Base-by-base conservation (phyloP, 1,284 basidiomycete species). In the Ceratobasidium sp. region DNA sequence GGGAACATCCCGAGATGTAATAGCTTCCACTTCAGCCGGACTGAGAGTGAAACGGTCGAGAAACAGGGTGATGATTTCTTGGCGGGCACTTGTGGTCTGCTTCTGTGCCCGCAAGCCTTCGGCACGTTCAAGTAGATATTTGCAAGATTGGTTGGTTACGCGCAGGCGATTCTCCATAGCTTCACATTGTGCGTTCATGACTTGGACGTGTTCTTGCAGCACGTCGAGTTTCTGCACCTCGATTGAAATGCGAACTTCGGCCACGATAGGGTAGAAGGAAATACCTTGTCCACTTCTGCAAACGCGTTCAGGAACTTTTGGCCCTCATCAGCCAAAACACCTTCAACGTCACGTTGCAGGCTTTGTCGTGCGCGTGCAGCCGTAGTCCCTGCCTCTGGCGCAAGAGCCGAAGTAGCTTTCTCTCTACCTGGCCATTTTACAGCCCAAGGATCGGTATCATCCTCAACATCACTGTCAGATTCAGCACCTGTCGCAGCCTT, bases 21-120 rank as follows among this genome's bases (percentile, higher is more conserved):
- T 87, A 0, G 92, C 89, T 49, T 91, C 89, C 1, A 89, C 85
- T 81, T 98, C 96, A 10, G 88, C 86, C 1, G 92, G 88, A 0
- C 86, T 89, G 7, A 99, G 89, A 0, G 95, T 97, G 84, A 99
- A 98, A 1, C 92, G 91, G 0, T 88, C 83, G 15, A 99, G 88
- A 84, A 99, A 98, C 23, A 93, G 85, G 0, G 88, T 85, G 1
- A 97, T 90, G 76, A 98, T 91, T 0, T 91, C 88, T 81, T 92
- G 90, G 75, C 91, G 90, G 42, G 87, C 87, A 71, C 91, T 89
- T 11, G 94, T 86, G 82, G 89, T 85, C 84, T 94, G 88, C 80
- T 94, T 88, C 82, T 97, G 93, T 71, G 91, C 88, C 23, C 92
- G 88, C 47, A 98, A 84, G 60, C 90, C 94, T 58, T 94, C 93